These are phyloP conservation scores for Arctium minus DNA, from an alignment of 129 eudicot genomes.

Conservation along the genomic window DNA sequence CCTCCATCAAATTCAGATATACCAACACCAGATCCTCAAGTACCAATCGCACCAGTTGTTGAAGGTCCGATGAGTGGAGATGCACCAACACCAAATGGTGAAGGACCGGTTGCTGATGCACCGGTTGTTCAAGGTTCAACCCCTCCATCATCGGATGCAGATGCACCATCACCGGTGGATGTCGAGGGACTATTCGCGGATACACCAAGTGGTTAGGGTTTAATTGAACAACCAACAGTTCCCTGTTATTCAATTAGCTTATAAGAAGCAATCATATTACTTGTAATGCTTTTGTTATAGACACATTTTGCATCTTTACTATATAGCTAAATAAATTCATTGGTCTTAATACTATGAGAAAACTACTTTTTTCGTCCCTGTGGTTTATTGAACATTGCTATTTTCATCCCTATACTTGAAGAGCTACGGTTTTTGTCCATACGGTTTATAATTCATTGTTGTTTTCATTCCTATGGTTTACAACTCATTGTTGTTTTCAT, in stretches of 20 bases:
- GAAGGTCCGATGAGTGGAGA: not conserved
- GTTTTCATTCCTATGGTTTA: not conserved
- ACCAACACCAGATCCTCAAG: slow-evolving; percentile 2
- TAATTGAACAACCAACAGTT: not conserved
- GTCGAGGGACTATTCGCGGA: slow-evolving; percentile 8
- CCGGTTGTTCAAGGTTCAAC: not conserved
- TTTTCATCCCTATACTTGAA: too few relatives aligned
- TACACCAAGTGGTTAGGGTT: not conserved
- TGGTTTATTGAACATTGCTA: not conserved
- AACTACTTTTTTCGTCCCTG: not conserved
- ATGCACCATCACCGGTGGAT: not conserved
- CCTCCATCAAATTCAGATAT: not conserved
- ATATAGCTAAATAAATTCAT: not conserved
- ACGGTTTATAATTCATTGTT: not conserved
- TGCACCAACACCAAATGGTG: slow-evolving; percentile 15
- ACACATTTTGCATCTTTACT: not conserved
- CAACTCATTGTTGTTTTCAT: not conserved
- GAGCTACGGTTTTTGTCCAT: not conserved
- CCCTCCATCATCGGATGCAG: not conserved
- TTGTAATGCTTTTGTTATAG: not conserved
- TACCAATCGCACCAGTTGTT: not conserved
- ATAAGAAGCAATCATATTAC: not conserved
- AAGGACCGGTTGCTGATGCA: not conserved
- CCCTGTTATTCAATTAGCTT: not conserved
- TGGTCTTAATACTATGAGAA: not conserved